phyloP scores from a whole-genome alignment of 176 grass and related monocot genomes.

The Panicum miliaceum region DNA sequence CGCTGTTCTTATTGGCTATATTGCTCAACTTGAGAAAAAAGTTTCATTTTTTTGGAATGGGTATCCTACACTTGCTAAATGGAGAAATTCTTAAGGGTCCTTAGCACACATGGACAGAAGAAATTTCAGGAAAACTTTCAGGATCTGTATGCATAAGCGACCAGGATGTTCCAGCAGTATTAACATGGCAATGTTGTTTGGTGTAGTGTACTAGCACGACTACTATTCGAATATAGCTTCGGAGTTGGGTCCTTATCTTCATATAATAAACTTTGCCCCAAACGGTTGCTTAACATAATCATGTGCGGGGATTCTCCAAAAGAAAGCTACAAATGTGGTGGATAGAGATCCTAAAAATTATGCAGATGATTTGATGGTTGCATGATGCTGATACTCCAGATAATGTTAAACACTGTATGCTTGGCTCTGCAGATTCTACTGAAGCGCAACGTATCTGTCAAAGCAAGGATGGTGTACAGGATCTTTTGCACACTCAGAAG shows the following conservation, averaged over 20 bases:
- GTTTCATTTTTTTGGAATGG: neutral
- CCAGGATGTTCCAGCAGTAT: slow-evolving; percentile 24
- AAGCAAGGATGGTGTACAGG: slow-evolving; percentile 45
- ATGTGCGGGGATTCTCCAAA: neutral
- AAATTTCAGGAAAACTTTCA: slow-evolving; percentile 31
- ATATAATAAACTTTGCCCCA: neutral
- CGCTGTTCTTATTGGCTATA: slow-evolving; percentile 18
- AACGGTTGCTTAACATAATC: slow-evolving; percentile 15
- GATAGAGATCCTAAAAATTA: slow-evolving; percentile 28
- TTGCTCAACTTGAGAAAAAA: slow-evolving; percentile 28
- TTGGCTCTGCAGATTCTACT: slow-evolving; percentile 57
- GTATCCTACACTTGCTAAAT: slow-evolving; percentile 22
- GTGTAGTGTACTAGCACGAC: slow-evolving; percentile 12
- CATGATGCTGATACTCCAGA: slow-evolving; percentile 45
- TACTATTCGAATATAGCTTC: slow-evolving; percentile 20
- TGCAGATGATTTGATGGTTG: slow-evolving; percentile 51
- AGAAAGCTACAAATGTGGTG: slow-evolving; percentile 29
- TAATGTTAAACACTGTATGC: slow-evolving; percentile 41
- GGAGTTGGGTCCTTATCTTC: slow-evolving; percentile 3
- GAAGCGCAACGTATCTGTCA: slow-evolving; percentile 17
- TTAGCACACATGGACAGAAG: slow-evolving; percentile 36
- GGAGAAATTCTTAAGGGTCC: slow-evolving; percentile 6
- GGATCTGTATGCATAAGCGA: slow-evolving; percentile 19
- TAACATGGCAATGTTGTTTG: slow-evolving; percentile 36
- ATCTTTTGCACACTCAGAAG: slow-evolving; percentile 24